Percentiles rank a stretch among this genome's conserved stretches.
Evolutionary conservation across 805 yeast genomes (phyloP).

Genomic region (Pichia cephalocereana): DNA sequence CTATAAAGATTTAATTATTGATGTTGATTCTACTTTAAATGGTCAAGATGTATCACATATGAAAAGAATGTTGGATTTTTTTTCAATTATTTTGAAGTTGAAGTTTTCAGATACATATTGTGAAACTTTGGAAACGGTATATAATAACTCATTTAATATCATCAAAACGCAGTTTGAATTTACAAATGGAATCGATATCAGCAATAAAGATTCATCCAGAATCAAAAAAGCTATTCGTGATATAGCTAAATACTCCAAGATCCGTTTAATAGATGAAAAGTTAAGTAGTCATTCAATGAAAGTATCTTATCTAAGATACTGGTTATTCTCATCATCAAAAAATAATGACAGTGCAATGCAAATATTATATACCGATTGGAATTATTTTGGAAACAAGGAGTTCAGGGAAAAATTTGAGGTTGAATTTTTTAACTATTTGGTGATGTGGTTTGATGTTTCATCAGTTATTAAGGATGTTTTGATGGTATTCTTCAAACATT

Average conservation of each 20-base stretch:
- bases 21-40: conserved; percentile 3
- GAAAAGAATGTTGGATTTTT: conserved; percentile 9
- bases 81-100: conserved; percentile 9
- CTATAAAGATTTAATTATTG: conserved; percentile 10
- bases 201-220: conserved; percentile 2
- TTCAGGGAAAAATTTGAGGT: conserved; percentile 17
- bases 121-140: not conserved
- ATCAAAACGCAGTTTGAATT: conserved; percentile 4
- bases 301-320: conserved; percentile 2
- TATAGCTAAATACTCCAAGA: not conserved
- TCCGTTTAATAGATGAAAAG: not conserved
- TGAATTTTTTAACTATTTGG: conserved; percentile 12
- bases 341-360: conserved; percentile 6
- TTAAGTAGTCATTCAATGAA: not conserved
- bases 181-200: conserved; percentile 1
- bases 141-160: not conserved
- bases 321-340: conserved; percentile 5
- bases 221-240: conserved; percentile 4
- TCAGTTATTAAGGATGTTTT: conserved; percentile 1
- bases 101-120: not conserved
- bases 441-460: not conserved
- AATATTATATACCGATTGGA: conserved; percentile 23
- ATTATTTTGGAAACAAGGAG: conserved; percentile 16
- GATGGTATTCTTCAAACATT: conserved; percentile 5
- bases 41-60: conserved; percentile 8